A percentile compares a stretch with the other conserved stretches of the same genome.
phyloP scores from a whole-genome alignment of 1,139 yeast genomes.

The Lodderomyces metapsilosis region DNA sequence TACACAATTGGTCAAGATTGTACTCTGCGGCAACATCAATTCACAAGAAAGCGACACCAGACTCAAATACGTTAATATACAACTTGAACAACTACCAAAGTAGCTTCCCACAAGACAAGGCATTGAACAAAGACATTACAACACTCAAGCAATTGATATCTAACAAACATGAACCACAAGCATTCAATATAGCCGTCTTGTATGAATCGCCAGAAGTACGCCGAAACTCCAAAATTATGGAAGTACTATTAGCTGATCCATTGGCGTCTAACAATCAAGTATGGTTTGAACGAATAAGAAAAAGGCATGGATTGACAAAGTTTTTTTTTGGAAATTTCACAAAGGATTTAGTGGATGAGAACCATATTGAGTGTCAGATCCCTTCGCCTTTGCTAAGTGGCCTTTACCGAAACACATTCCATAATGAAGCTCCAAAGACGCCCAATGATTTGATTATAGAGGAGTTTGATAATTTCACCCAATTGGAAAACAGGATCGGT shows the following conservation, averaged over 20 bases:
- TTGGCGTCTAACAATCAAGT: slow-evolving; percentile 29
- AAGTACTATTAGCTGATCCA: slow-evolving; percentile 43
- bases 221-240: slow-evolving; percentile 29
- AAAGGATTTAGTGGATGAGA: not conserved
- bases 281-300: slow-evolving; percentile 31
- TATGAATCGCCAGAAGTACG: slow-evolving; percentile 23
- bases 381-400: slow-evolving; percentile 40
- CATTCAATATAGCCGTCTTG: slow-evolving; percentile 32
- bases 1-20: not conserved
- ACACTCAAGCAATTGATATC: slow-evolving; percentile 14
- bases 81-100: slow-evolving; percentile 14
- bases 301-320: slow-evolving; percentile 17
- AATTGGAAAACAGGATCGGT: slow-evolving; percentile 8
- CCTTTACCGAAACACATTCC: slow-evolving; percentile 21
- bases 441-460: slow-evolving; percentile 26
- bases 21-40: not conserved
- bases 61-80: slow-evolving; percentile 11
- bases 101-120: slow-evolving; percentile 29
- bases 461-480: slow-evolving; percentile 27
- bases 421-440: slow-evolving; percentile 7
- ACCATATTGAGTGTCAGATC: slow-evolving; percentile 15
- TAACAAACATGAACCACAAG: slow-evolving; percentile 8
- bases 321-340: slow-evolving; percentile 18
- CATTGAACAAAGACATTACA: slow-evolving; percentile 19
- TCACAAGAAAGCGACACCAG: not conserved